phyloP scores from a whole-genome alignment of 2,329 filamentous ascomycete species.

The Chrysoporthe cubensis region DNA sequence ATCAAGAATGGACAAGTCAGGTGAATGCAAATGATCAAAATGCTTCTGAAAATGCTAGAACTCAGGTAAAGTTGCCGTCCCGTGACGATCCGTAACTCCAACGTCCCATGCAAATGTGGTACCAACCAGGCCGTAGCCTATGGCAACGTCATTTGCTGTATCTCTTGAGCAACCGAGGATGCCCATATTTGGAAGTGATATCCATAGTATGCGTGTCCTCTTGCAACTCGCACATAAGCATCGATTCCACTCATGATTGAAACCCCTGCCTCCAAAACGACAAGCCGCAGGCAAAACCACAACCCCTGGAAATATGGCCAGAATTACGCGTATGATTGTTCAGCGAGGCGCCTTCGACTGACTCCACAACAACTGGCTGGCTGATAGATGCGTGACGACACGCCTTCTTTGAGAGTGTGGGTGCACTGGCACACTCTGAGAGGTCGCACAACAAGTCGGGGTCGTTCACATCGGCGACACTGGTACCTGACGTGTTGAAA shows the following conservation, averaged over 20 bases:
- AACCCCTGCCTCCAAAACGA: conserved; percentile 22
- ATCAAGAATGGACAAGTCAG: neutral
- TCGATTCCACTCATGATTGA: neutral
- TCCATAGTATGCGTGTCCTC: neutral
- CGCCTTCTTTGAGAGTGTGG: neutral
- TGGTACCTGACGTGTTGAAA: neutral
- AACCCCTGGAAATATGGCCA: neutral
- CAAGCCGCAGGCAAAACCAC: conserved; percentile 16
- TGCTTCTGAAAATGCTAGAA: conserved; percentile 11
- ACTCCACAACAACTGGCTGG: neutral
- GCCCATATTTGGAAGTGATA: neutral
- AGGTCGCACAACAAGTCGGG: neutral
- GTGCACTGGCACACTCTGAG: neutral
- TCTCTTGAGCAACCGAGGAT: neutral
- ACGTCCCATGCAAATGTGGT: conserved; percentile 20
- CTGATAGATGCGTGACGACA: neutral
- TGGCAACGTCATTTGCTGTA: conserved; percentile 18
- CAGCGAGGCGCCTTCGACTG: neutral
- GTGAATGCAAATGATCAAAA: neutral
- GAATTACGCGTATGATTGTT: neutral
- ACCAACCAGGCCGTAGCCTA: conserved; percentile 17
- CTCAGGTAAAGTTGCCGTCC: conserved; percentile 2
- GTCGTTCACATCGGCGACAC: neutral
- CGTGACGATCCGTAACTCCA: conserved; percentile 22
- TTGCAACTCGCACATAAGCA: no score